Base-by-base conservation (phyloP, 345 rosid species). In the Moringa oleifera region DNA sequence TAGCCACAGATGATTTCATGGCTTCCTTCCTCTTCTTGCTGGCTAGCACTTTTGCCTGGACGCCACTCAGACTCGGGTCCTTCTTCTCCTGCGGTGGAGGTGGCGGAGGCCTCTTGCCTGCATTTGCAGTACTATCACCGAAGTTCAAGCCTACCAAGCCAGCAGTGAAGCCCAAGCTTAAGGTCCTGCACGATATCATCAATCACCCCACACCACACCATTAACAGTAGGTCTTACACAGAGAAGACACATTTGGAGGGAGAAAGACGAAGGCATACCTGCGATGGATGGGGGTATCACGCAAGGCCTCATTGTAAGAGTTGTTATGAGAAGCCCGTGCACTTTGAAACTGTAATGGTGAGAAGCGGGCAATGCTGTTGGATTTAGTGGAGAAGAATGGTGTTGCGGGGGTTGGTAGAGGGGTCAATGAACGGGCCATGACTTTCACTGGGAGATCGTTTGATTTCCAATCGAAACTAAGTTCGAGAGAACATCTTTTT, bases 1-100 rank as follows among this genome's bases (percentile, higher is more conserved):
- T 88, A 55, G 86, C 84, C 9, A 84, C 50, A 7, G 58, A 57
- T 25, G 77, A 69, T 62, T 78, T 78, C 85, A 83, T 75, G 31
- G 79, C 81, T 37, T 78, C 87, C 71, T 80, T 83, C 24, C 88
- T 80, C 63, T 83, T 83, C 82, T 81, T 90, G 75, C 96, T 94
- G 10, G 97, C 97, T n/a, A 88, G 62, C 24, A 93, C 77, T 68
- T 85, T 90, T 1, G 96, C 98, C 64, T 72, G 90, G 45, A 88
- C 76, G 10, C 96, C 96, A n/a, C 82, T 88, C 71, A 86, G 66
- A 63, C 61, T 85, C 0, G 90, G 98, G 73, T 86, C 95, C 64
- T 73, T 80, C 67, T 83, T 90, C 85, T 90, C 92, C 64, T 0
- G 45, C 0, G 87, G 58, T 0, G 83, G 89, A 1, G 93, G 85